Evolutionary conservation across 2,329 filamentous ascomycete species (phyloP), one percentile per base, ranked within the genome.

Genomic region (Penicillium sp.): DNA sequence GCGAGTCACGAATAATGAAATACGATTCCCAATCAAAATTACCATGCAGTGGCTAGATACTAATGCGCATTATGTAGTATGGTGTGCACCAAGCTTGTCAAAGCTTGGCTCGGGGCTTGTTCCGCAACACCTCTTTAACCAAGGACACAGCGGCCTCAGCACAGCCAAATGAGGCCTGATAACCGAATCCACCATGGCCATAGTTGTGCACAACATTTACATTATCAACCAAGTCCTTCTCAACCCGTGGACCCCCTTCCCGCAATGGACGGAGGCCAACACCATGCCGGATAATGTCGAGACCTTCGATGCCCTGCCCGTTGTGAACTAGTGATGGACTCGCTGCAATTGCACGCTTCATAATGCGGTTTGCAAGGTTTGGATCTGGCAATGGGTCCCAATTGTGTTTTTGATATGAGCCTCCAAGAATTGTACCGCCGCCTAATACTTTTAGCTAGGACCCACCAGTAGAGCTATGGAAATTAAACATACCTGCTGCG

Each of bases 401-500:
- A 55, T 80, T 83, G 17, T 80, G 75, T 52, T 82, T 77, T 60
- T 88, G 81, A 54, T 93, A 85, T 31, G 82, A 90, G 2, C 89
- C 89, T n/a, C 88, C 89, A 2, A 95, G 69, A 28, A 95, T 74
- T 0, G 85, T 92, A 8, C 89, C 89, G 13, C 88, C 89, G n/a
- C 80, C 76, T 59, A 34, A 1, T 13, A 30, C 10, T 4, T n/a
- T 27, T 47, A n/a, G n/a, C n/a, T 35, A 45, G 42, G n/a, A 8
- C 14, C 26, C 5, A 8, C 6, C 23, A 7, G 1, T 14, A 13
- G 16, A 35, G 1, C 13, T 6, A 3, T 2, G 7, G 10, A 5
- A 2, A 9, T 4, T 11, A 25, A 30, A 22, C 40, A 37, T 48
- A 60, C 60, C 65, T 33, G 60, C 60, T 1, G 88, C 85, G 17